Conservation (phyloP, 2,329 filamentous ascomycete genomes). For the Metarhizium brunneum region DNA sequence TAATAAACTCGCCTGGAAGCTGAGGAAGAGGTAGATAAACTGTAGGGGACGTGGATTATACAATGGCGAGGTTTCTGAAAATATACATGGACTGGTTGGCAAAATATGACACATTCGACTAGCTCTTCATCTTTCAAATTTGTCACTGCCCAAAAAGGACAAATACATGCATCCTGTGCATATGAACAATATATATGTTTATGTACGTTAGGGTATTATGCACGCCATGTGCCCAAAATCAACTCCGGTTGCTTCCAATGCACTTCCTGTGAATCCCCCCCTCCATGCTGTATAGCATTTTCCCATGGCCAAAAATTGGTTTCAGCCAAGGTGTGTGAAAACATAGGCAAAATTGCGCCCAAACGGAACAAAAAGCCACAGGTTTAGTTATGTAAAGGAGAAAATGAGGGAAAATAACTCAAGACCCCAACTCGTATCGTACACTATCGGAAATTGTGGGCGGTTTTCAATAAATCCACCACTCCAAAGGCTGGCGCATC, state of each 20-base stretch:
- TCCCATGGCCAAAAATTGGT: neutral
- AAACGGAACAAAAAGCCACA: neutral
- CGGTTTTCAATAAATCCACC: neutral
- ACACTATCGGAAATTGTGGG: neutral
- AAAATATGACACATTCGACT: no score
- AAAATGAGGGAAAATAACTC: neutral
- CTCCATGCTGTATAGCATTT: neutral
- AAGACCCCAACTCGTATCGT: neutral
- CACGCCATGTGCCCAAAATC: neutral
- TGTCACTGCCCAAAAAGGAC: neutral
- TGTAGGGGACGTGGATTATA: no score
- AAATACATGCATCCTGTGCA: neutral
- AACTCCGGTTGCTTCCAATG: neutral
- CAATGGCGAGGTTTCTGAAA: neutral
- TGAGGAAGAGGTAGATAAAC: no score
- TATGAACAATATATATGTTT: neutral
- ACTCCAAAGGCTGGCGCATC: neutral
- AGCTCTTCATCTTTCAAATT: neutral
- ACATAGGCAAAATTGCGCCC: neutral
- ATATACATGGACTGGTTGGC: neutral
- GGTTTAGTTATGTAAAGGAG: neutral
- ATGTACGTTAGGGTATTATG: constrained; percentile 1
- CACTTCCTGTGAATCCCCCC: neutral
- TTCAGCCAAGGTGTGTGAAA: neutral
- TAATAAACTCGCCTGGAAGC: no score